Evolutionary conservation across 2,329 filamentous ascomycete genomes (phyloP).

Genomic region (Fusarium sp.): DNA sequence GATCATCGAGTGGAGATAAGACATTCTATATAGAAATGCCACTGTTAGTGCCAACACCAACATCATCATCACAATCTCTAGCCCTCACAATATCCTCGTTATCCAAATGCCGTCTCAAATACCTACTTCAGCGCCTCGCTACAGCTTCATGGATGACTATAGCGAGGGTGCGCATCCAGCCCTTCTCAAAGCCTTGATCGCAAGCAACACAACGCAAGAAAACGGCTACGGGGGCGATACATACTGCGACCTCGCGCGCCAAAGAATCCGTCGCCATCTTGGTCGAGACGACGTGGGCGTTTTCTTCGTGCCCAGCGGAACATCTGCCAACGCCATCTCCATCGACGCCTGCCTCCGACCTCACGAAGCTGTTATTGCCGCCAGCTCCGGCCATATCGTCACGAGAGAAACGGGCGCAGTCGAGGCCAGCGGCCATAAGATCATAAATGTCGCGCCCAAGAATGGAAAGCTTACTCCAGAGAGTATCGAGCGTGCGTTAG

Average conservation of each 20-base stretch:
- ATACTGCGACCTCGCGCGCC: conserved; percentile 58
- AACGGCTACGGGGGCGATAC: conserved; percentile 62
- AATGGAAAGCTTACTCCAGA: conserved; percentile 63
- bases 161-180: conserved; percentile 65
- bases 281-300: conserved; percentile 58
- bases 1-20: conserved; percentile 32
- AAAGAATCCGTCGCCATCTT: conserved; percentile 57
- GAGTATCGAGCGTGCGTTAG: conserved; percentile 58
- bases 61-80: background rate
- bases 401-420: conserved; percentile 64
- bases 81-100: background rate
- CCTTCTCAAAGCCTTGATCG: conserved; percentile 61
- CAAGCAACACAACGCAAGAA: conserved; percentile 61
- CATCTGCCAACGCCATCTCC: conserved; percentile 65
- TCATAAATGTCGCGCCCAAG: conserved; percentile 61
- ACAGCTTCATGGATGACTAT: conserved; percentile 66
- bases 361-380: conserved; percentile 65
- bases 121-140: conserved; percentile 45
- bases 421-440: conserved; percentile 65
- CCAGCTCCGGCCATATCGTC: conserved; percentile 64
- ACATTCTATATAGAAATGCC: conserved; percentile 36
- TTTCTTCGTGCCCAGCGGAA: conserved; percentile 66
- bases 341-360: conserved; percentile 65
- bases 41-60: background rate
- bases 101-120: conserved; percentile 42